Evolutionary conservation across 352 stramenopile genomes (phyloP).

Genomic region (Pythium utonaiense): DNA sequence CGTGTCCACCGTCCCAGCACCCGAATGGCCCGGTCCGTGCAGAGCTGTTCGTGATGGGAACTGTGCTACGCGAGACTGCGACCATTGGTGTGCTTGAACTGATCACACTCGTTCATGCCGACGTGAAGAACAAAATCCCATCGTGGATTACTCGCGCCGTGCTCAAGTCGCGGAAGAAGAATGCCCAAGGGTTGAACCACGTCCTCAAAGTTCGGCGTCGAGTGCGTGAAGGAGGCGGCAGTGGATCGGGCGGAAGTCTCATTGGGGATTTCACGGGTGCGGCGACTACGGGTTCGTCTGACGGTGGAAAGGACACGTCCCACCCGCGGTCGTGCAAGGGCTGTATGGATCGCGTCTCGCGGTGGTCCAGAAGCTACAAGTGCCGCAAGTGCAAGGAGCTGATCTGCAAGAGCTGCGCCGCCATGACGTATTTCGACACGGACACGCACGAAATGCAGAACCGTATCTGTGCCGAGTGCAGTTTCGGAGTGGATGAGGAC

Average conservation of each 20-base stretch:
- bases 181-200: constrained; percentile 50
- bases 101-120: constrained; percentile 52
- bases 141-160: constrained; percentile 49
- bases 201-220: constrained; percentile 62
- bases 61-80: constrained; percentile 60
- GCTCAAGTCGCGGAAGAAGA: constrained; percentile 43
- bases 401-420: constrained; percentile 58
- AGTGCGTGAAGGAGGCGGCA: constrained; percentile 17
- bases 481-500: constrained; percentile 4
- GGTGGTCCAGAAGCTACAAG: constrained; percentile 56
- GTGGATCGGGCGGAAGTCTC: constrained; percentile 11
- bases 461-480: constrained; percentile 55
- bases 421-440: constrained; percentile 44
- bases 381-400: constrained; percentile 61
- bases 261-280: constrained; percentile 9
- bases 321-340: constrained; percentile 37
- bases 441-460: constrained; percentile 39
- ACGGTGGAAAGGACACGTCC: constrained; percentile 9
- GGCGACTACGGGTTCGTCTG: constrained; percentile 18
- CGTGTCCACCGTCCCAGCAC: constrained; percentile 54
- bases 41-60: constrained; percentile 49
- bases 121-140: constrained; percentile 33
- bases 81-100: constrained; percentile 50
- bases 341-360: constrained; percentile 53
- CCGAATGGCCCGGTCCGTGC: constrained; percentile 49